Evolutionary conservation across 1,284 basidiomycete species (phyloP).

Genomic region (Pseudozyma pruni): DNA sequence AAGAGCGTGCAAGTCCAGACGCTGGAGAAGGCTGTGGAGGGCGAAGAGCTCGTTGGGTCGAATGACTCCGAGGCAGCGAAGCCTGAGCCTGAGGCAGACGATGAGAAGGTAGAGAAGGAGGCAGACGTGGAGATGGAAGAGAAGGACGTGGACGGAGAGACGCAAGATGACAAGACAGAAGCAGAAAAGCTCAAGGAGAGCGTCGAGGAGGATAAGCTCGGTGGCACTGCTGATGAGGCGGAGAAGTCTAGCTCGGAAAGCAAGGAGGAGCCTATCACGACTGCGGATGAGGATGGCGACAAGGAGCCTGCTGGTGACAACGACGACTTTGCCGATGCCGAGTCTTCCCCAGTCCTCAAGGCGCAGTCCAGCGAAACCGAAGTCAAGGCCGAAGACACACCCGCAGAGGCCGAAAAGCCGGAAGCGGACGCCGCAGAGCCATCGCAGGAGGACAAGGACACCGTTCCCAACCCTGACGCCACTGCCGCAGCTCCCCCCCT

Average conservation of each 20-base stretch:
- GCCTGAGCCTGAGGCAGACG: conserved; percentile 1
- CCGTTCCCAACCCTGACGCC: conserved; percentile 6
- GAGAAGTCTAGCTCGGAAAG: neutral
- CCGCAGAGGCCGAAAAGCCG: neutral
- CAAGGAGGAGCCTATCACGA: neutral
- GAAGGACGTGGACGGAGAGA: conserved; percentile 6
- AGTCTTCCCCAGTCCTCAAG: conserved; percentile 24
- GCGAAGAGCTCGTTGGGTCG: neutral
- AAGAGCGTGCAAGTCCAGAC: conserved; percentile 31
- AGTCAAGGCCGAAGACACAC: conserved; percentile 4
- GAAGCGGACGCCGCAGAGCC: conserved; percentile 1
- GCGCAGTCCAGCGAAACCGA: conserved; percentile 7
- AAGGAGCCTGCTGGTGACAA: conserved; percentile 21
- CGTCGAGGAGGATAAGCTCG: conserved; percentile 14
- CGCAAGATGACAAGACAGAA: conserved; percentile 27
- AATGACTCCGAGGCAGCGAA: conserved; percentile 1
- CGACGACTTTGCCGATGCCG: conserved; percentile 45
- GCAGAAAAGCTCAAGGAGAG: conserved; percentile 39
- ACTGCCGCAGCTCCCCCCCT: conserved; percentile 19
- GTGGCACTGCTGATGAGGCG: neutral
- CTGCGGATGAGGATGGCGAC: conserved; percentile 7
- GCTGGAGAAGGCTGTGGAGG: conserved; percentile 35
- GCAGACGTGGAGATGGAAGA: conserved; percentile 5
- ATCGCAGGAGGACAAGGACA: no score
- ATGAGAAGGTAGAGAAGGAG: conserved; percentile 1